A percentile compares a stretch with the other conserved stretches of the same genome.
Conservation (phyloP, 2,329 filamentous ascomycete species). For the Tolypocladium paradoxum region DNA sequence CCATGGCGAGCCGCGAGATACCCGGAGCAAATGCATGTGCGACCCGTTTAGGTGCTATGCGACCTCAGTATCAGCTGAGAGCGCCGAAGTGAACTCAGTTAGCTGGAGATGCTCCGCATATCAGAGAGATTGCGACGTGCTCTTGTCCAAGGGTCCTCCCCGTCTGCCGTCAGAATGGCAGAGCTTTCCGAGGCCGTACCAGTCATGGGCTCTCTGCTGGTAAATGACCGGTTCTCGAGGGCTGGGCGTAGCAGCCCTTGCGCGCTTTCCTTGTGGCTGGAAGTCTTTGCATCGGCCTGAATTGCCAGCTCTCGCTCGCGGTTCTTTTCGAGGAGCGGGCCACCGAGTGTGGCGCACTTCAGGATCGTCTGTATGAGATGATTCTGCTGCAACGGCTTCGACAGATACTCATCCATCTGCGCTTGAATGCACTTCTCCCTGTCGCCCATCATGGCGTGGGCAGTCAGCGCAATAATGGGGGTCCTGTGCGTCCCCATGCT, state of each 20-base stretch:
- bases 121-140: conserved; percentile 34
- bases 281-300: conserved; percentile 35
- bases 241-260: conserved; percentile 27
- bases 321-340: conserved; percentile 69
- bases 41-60: conserved; percentile 10
- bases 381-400: conserved; percentile 92
- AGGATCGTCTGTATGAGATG: conserved; percentile 96
- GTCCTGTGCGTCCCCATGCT: conserved; percentile 71
- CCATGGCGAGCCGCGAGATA: neutral
- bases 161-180: conserved; percentile 36
- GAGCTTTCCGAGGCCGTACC: conserved; percentile 50
- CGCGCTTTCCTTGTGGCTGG: conserved; percentile 26
- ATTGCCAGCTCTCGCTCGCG: conserved; percentile 47
- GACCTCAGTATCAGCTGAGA: conserved; percentile 19
- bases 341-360: conserved; percentile 87
- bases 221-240: conserved; percentile 52
- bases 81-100: conserved; percentile 7
- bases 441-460: conserved; percentile 97
- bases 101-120: conserved; percentile 27
- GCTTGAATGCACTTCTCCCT: conserved; percentile 96
- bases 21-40: neutral
- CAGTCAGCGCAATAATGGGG: conserved; percentile 92
- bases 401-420: conserved; percentile 98
- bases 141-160: conserved; percentile 37
- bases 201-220: conserved; percentile 51